These are phyloP conservation scores for Naumovozyma dairenensis DNA, from an alignment of 805 yeast species.

Conservation along the genomic window DNA sequence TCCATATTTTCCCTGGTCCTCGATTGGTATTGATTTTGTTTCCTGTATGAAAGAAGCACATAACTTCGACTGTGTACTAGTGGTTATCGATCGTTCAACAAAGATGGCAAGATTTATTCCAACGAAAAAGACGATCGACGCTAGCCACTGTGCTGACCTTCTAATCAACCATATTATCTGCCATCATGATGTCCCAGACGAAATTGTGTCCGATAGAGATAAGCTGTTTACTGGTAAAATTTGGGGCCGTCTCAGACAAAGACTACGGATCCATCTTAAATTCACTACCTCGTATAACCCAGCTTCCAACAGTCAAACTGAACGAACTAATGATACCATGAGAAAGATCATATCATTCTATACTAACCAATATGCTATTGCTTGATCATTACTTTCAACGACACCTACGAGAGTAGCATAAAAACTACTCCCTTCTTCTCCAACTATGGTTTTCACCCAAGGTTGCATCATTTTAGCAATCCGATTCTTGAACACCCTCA, in stretches of 20 bases:
- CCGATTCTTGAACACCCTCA: too few relatives aligned
- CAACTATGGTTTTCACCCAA: too few relatives aligned
- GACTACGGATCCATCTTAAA: neutral
- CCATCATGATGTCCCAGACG: neutral
- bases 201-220: neutral
- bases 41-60: neutral
- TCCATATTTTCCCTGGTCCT: slow-evolving; percentile 1
- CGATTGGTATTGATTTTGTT: slow-evolving; percentile 1
- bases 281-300: neutral
- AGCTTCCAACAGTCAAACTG: neutral
- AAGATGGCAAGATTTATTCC: neutral
- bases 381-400: too few relatives aligned
- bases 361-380: too few relatives aligned
- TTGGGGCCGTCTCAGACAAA: neutral
- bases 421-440: too few relatives aligned
- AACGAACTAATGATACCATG: neutral
- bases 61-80: neutral
- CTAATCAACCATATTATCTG: neutral
- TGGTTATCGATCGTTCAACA: slow-evolving; percentile 1
- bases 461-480: too few relatives aligned
- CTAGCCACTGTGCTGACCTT: neutral
- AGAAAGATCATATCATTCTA: too few relatives aligned
- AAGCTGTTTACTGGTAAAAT: neutral
- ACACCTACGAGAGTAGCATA: too few relatives aligned
- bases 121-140: neutral